Base-by-base conservation (phyloP, 169 alveolate genomes). In the Sarcocystis neurona region DNA sequence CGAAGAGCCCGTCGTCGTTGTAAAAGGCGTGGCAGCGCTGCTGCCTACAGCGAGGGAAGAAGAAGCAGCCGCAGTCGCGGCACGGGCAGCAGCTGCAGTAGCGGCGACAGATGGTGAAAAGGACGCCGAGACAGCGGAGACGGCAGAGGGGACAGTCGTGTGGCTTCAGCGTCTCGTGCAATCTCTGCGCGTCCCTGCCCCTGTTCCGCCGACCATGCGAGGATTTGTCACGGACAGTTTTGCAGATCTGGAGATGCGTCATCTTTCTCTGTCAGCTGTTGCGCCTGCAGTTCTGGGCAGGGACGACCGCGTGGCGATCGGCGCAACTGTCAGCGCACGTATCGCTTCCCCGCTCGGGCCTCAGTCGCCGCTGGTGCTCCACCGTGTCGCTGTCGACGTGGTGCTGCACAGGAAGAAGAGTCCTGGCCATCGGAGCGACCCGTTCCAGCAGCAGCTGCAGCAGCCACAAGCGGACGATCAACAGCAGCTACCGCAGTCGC, bases 321-420 rank as follows among this genome's bases (percentile, higher is more conserved):
- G 84, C 27, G 89, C 89, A 15, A 44, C 44, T n/a, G 75, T 84
- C 8, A 32, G 53, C 37, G 70, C 89, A 32, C 3, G 20, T 30
- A 4, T 84, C 20, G 12, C 43, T 27, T 66, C 41, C 37, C 89
- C 89, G 46, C 34, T 84, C 58, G 89, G 89, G 43, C 74, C 41
- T 5, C 50, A 10, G 23, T 46, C 70, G 34, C 70, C 63, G 41
- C 44, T 84, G 48, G 37, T 27, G 0, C 50, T 84, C 43, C 12
- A 66, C 37, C 50, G 50, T 30, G 72, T 84, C 39, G 75, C 56
- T n/a, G 82, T 84, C 66, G 84, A 84, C 15, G 75, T 84, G 30
- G 75, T 46, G 48, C 84, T 84, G 80, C 8, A 60, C 27, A 34
- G 82, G n/a, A n/a, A n/a, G n/a, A n/a, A n/a, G n/a, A n/a, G n/a